Evolutionary conservation across 2,329 filamentous ascomycete genomes (phyloP).

Genomic region (Ophiocordyceps australis): DNA sequence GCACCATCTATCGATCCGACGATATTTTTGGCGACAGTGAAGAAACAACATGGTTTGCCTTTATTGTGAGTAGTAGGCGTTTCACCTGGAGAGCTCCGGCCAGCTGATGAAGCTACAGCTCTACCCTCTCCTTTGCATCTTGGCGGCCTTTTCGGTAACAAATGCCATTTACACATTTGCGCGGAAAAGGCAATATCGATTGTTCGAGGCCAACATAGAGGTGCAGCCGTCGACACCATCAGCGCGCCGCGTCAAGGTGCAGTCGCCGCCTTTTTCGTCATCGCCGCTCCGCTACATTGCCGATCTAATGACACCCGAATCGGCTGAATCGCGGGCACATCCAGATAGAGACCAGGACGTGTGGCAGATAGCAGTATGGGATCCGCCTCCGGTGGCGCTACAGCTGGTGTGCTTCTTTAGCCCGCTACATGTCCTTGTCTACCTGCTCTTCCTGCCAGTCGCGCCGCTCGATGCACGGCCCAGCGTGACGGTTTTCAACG

Average conservation of each 20-base stretch:
- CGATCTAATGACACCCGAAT: slow-evolving; percentile 45
- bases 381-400: slow-evolving; percentile 70
- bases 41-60: slow-evolving; percentile 45
- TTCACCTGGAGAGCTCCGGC: slow-evolving; percentile 4
- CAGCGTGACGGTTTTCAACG: slow-evolving; percentile 71
- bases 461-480: slow-evolving; percentile 58
- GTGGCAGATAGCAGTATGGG: slow-evolving; percentile 90
- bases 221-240: slow-evolving; percentile 61
- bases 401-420: slow-evolving; percentile 82
- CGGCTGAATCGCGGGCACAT: slow-evolving; percentile 68
- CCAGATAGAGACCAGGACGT: slow-evolving; percentile 72
- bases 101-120: no score
- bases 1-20: no score
- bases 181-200: slow-evolving; percentile 68
- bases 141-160: slow-evolving; percentile 45
- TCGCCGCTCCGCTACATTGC: slow-evolving; percentile 65
- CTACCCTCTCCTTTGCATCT: slow-evolving; percentile 49
- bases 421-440: slow-evolving; percentile 80
- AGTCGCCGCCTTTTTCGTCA: slow-evolving; percentile 60
- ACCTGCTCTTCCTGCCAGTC: slow-evolving; percentile 74
- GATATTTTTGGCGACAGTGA: slow-evolving; percentile 69
- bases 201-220: slow-evolving; percentile 80
- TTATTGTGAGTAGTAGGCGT: slow-evolving; percentile 23
- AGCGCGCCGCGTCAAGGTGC: slow-evolving; percentile 72
- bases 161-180: slow-evolving; percentile 75